Evolutionary conservation across 305 asterid species (phyloP).

Genomic region (Fraxinus angustifolia): DNA sequence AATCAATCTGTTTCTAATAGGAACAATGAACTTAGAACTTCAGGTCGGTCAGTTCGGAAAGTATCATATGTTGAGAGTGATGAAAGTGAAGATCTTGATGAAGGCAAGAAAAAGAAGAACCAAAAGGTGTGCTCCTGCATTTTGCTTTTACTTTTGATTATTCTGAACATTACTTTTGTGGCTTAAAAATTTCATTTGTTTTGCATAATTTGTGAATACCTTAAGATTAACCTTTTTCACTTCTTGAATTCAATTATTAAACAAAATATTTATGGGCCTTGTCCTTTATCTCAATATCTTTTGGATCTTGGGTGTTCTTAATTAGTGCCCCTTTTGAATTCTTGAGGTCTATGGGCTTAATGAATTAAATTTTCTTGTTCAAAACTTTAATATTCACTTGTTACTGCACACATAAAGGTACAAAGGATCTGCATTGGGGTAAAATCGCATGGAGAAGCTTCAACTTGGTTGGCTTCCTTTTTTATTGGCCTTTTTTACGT

Average conservation of each 20-base stretch:
- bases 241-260: neutral
- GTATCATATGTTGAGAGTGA: constrained; percentile 98
- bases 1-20: constrained; percentile 56
- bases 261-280: neutral
- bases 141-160: constrained; percentile 16
- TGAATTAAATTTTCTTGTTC: neutral
- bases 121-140: constrained; percentile 60
- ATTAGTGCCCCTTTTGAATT: neutral
- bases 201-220: neutral
- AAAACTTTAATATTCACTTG: neutral
- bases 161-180: constrained; percentile 1
- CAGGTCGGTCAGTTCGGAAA: constrained; percentile 87
- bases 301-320: neutral
- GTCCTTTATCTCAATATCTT: neutral
- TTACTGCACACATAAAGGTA: neutral
- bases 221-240: neutral
- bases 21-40: constrained; percentile 68
- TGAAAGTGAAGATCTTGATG: constrained; percentile 88
- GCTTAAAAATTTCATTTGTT: neutral
- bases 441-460: neutral
- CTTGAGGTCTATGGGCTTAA: neutral
- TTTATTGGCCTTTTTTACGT: neutral
- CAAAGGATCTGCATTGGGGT: neutral
- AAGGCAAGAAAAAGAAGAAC: constrained; percentile 55
- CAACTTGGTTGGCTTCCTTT: neutral